A percentile compares a stretch with the other conserved stretches of the same genome.
Evolutionary conservation across 352 stramenopile species (phyloP).

Genomic region (Globisporangium polare): DNA sequence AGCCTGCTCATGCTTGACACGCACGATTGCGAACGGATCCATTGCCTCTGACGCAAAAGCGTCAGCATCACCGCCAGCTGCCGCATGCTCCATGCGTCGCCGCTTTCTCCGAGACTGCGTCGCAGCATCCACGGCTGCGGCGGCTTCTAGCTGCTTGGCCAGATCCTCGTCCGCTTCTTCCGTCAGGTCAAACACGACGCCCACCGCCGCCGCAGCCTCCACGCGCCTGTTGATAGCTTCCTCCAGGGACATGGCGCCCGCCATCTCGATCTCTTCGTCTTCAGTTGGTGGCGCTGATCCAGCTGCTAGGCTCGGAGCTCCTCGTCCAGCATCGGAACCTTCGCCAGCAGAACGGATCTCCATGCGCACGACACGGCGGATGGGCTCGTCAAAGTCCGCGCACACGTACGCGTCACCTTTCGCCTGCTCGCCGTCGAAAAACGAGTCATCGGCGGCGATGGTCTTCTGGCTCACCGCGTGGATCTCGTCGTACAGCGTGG

Average conservation of each 20-base stretch:
- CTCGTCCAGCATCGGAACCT: conserved; percentile 5
- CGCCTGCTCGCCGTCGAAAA: conserved; percentile 60
- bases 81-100: conserved; percentile 17
- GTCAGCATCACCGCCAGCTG: background rate
- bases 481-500: conserved; percentile 70
- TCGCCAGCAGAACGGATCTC: conserved; percentile 22
- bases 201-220: conserved; percentile 40
- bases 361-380: conserved; percentile 59
- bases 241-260: conserved; percentile 67
- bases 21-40: background rate
- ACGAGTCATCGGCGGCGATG: conserved; percentile 46
- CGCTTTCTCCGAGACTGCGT: conserved; percentile 28
- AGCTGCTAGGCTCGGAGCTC: background rate
- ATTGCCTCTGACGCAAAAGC: background rate
- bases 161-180: conserved; percentile 44
- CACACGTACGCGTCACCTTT: conserved; percentile 52
- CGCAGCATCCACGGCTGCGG: conserved; percentile 14
- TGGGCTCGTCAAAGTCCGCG: conserved; percentile 44
- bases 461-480: conserved; percentile 44
- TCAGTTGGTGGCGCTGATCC: background rate
- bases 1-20: conserved; percentile 11
- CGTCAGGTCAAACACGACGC: conserved; percentile 67
- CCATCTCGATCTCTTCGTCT: conserved; percentile 66
- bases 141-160: conserved; percentile 26
- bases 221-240: conserved; percentile 64